These are phyloP conservation scores for Rhodotorula sp. DNA, from an alignment of 1,284 basidiomycete genomes.

Conservation along the genomic window DNA sequence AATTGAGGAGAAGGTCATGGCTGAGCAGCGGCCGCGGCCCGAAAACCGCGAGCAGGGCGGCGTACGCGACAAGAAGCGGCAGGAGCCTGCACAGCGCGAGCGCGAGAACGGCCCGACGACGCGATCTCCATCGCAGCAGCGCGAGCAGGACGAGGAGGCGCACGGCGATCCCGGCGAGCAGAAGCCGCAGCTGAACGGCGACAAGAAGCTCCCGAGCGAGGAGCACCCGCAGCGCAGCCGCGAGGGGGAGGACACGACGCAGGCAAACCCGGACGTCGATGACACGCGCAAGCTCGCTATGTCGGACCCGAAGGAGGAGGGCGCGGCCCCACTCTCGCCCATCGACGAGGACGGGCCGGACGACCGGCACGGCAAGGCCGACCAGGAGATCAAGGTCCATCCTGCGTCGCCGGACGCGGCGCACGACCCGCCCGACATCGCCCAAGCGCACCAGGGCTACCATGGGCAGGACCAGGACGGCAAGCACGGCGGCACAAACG, in stretches of 20 bases:
- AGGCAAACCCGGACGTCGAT: constrained; percentile 6
- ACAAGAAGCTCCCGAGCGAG: neutral
- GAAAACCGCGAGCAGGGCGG: constrained; percentile 14
- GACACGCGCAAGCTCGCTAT: constrained; percentile 25
- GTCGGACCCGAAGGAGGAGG: constrained; percentile 12
- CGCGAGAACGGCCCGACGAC: constrained; percentile 38
- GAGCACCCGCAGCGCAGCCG: neutral
- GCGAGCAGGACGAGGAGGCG: constrained; percentile 16
- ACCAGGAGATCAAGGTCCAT: constrained; percentile 13
- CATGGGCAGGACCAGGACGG: neutral
- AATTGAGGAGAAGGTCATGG: constrained; percentile 67
- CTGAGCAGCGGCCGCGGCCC: constrained; percentile 50
- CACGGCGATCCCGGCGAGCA: neutral
- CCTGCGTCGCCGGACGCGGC: neutral
- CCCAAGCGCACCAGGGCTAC: constrained; percentile 19
- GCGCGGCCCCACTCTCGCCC: constrained; percentile 7
- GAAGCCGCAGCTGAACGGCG: neutral
- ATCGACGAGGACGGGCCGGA: constrained; percentile 8
- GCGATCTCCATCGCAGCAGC: constrained; percentile 5
- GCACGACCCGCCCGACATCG: constrained; percentile 29
- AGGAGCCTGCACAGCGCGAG: constrained; percentile 26
- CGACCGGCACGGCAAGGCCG: constrained; percentile 1
- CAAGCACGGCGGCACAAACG: neutral
- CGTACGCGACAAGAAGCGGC: constrained; percentile 34
- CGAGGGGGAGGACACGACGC: constrained; percentile 1